These are phyloP conservation scores for Protostelium mycophagum DNA, from an alignment of 78 protist species.

Conservation along the genomic window DNA sequence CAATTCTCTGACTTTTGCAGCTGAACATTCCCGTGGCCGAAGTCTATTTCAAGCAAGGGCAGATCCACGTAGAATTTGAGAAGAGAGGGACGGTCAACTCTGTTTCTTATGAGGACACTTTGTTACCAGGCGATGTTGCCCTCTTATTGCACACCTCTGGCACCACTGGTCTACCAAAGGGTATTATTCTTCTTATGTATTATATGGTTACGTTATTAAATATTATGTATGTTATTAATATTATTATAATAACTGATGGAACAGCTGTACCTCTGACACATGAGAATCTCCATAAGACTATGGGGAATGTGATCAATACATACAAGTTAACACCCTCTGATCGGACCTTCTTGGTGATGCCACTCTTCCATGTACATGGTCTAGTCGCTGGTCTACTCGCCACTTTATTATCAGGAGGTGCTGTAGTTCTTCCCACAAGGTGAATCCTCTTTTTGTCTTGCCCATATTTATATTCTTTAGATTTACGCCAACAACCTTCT, in stretches of 20 bases:
- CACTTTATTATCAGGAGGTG: constrained; percentile 54
- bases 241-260: not conserved
- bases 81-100: not conserved
- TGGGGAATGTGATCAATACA: constrained; percentile 30
- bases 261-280: constrained; percentile 66
- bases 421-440: constrained; percentile 32
- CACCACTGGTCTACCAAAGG: constrained; percentile 81
- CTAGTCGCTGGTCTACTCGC: constrained; percentile 59
- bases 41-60: not conserved
- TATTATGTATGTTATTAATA: constrained; percentile 19
- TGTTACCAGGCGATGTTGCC: constrained; percentile 55
- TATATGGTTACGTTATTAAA: constrained; percentile 1
- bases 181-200: constrained; percentile 30
- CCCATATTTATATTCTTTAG: not conserved
- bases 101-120: not conserved
- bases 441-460: not conserved
- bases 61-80: not conserved
- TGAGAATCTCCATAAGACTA: constrained; percentile 41
- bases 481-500: constrained; percentile 67
- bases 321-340: constrained; percentile 40
- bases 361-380: constrained; percentile 83
- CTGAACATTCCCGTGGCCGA: not conserved
- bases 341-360: constrained; percentile 66
- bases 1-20: not conserved
- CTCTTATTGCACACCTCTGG: constrained; percentile 78